Evolutionary conservation across 140 eudicot genomes (phyloP).

Genomic region (Cichorium intybus): DNA sequence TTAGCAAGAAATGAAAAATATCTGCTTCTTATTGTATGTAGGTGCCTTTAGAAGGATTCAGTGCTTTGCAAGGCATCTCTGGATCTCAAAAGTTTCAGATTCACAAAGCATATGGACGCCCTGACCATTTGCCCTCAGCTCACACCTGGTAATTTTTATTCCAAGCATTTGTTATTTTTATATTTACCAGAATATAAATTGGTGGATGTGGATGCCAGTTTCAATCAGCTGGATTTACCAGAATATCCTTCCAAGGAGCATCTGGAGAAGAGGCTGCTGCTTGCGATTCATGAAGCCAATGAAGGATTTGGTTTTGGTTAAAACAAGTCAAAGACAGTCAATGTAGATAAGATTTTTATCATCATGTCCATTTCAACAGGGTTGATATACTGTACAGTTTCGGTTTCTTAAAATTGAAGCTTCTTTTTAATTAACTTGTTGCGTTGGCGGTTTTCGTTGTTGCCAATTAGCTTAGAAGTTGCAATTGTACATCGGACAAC

Average conservation of each 20-base stretch:
- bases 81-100: constrained; percentile 98
- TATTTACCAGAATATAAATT: too few species aligned
- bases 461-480: constrained; percentile 28
- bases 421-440: neutral
- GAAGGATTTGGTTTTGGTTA: constrained; percentile 99
- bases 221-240: constrained; percentile 93
- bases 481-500: constrained; percentile 29
- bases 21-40: constrained; percentile 17
- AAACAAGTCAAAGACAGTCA: constrained; percentile 16
- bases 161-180: too few species aligned
- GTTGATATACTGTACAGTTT: constrained; percentile 58
- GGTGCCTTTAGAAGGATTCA: constrained; percentile 99
- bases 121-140: constrained; percentile 95
- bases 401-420: constrained; percentile 25
- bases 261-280: constrained; percentile 80
- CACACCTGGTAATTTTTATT: constrained; percentile 99
- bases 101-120: constrained; percentile 93
- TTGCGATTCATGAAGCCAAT: constrained; percentile 93
- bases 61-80: constrained; percentile 97
- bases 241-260: constrained; percentile 91
- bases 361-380: constrained; percentile 28
- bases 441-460: constrained; percentile 29
- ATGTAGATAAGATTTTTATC: constrained; percentile 39
- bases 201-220: constrained; percentile 72
- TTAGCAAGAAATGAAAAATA: too few species aligned